Conservation (phyloP, 768 basidiomycete genomes). For the Boletus rex-veris region DNA sequence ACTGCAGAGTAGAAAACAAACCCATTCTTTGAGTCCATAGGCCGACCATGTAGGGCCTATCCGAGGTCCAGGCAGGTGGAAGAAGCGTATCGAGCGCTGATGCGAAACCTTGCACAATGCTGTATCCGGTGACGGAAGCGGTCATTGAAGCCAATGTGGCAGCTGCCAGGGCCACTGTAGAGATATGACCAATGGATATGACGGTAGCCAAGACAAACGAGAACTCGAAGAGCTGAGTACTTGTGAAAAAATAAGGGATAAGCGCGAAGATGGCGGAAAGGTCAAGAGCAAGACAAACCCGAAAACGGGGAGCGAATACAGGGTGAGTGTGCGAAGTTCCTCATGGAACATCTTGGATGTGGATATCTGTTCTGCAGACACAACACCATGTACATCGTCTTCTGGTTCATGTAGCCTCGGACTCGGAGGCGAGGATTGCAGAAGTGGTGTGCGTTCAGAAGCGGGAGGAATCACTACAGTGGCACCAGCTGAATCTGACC, state of each 20-base stretch:
- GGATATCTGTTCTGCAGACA: constrained; percentile 16
- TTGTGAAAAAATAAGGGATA: constrained; percentile 22
- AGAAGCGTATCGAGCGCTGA: constrained; percentile 91
- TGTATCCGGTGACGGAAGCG: constrained; percentile 52
- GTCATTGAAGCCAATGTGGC: constrained; percentile 74
- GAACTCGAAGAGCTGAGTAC: constrained; percentile 83
- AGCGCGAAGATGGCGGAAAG: background rate
- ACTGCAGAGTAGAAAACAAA: constrained; percentile 32
- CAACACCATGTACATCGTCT: background rate
- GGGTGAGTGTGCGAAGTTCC: constrained; percentile 54
- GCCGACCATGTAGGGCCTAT: constrained; percentile 79
- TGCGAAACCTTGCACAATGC: constrained; percentile 79
- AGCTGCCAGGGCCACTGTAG: constrained; percentile 85
- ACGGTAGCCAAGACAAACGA: constrained; percentile 82
- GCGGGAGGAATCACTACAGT: background rate
- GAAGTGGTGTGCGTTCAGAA: constrained; percentile 57
- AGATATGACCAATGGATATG: constrained; percentile 86
- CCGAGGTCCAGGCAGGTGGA: constrained; percentile 92
- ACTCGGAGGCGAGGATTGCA: constrained; percentile 43
- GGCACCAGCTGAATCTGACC: background rate
- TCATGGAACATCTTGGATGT: constrained; percentile 45
- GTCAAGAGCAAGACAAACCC: constrained; percentile 43
- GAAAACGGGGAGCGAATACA: constrained; percentile 70
- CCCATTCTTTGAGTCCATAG: constrained; percentile 90
- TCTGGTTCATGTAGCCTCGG: constrained; percentile 58